A percentile compares a stretch with the other conserved stretches of the same genome.
phyloP scores from a whole-genome alignment of 495 filamentous ascomycete species.

The Echria macrotheca region DNA sequence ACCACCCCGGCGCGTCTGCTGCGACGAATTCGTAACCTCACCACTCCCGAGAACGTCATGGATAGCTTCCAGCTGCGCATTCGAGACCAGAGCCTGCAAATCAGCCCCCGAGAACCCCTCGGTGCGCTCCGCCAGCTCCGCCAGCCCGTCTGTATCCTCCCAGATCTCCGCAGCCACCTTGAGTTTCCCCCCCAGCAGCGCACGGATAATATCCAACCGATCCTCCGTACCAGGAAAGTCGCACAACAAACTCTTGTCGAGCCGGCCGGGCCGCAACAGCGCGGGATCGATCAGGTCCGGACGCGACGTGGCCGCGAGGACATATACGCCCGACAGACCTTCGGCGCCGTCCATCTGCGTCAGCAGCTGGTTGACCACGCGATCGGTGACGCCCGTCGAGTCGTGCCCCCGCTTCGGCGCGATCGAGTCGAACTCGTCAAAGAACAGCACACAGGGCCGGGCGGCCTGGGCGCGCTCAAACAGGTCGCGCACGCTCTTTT shows the following conservation, averaged over 20 bases:
- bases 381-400: conserved; percentile 91
- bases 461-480: conserved; percentile 90
- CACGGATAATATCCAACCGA: conserved; percentile 77
- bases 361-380: conserved; percentile 96
- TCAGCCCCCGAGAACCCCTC: conserved; percentile 95
- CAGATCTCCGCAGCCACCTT: conserved; percentile 58
- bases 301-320: conserved; percentile 84
- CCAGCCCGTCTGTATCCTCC: conserved; percentile 42
- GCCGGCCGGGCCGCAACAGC: conserved; percentile 75
- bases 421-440: conserved; percentile 97
- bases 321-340: conserved; percentile 88
- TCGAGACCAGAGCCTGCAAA: conserved; percentile 89
- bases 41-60: conserved; percentile 75
- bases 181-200: conserved; percentile 74
- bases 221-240: conserved; percentile 77
- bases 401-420: conserved; percentile 96
- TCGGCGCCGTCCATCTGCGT: conserved; percentile 99
- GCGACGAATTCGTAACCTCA: background rate
- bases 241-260: conserved; percentile 88
- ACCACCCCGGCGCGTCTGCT: background rate
- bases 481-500: conserved; percentile 89
- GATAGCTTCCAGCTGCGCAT: conserved; percentile 94
- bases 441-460: conserved; percentile 88
- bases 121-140: conserved; percentile 67
- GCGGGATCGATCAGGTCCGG: conserved; percentile 95